phyloP scores from a whole-genome alignment of 768 basidiomycete species.

The Auricularia cornea region DNA sequence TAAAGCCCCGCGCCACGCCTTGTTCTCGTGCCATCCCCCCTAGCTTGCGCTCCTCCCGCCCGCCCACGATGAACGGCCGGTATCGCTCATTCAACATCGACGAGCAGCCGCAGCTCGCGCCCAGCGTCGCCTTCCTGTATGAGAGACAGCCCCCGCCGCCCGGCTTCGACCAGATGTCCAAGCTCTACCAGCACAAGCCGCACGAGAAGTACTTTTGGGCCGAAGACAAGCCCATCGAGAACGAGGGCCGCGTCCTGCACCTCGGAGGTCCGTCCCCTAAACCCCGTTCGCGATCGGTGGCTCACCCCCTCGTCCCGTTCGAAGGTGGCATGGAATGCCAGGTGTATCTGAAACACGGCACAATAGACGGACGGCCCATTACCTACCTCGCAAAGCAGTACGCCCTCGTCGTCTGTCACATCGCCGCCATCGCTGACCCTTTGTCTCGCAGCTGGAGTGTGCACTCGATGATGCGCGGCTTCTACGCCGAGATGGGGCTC shows the following conservation, averaged over 20 bases:
- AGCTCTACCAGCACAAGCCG: background rate
- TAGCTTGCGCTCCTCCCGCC: too few species aligned
- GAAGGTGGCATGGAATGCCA: constrained; percentile 1
- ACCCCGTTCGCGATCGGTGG: background rate
- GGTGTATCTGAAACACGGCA: constrained; percentile 3
- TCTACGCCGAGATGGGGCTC: constrained; percentile 43
- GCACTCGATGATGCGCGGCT: constrained; percentile 20
- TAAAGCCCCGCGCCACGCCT: too few species aligned
- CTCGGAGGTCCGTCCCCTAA: background rate
- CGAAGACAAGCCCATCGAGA: background rate
- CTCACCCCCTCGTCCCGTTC: background rate
- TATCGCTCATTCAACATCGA: background rate
- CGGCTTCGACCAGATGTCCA: background rate
- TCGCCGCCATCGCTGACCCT: background rate
- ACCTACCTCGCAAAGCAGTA: constrained; percentile 12
- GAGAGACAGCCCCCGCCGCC: background rate
- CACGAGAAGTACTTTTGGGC: background rate
- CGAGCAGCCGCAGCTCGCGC: background rate
- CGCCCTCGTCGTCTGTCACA: background rate
- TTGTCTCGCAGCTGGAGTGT: constrained; percentile 13
- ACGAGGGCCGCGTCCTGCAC: background rate
- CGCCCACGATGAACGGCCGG: too few species aligned
- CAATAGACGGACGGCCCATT: constrained; percentile 8
- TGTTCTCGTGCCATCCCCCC: too few species aligned
- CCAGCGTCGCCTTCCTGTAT: background rate